phyloP scores from a whole-genome alignment of 805 yeast genomes.

The Kregervanrija fluxuum region DNA sequence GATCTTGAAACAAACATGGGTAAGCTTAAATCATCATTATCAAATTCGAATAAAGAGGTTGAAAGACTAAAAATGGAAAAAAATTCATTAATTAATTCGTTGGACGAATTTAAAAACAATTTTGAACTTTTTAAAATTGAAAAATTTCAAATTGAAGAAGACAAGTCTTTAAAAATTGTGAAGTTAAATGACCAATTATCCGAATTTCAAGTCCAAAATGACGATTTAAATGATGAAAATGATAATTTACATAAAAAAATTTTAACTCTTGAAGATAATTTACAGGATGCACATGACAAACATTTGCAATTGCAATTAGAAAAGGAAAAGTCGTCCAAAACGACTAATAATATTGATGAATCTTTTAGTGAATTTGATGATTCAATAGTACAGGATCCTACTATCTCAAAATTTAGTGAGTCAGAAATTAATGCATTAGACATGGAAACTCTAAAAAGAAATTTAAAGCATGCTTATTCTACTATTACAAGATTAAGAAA shows the following conservation, averaged over 20 bases:
- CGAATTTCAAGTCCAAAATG: conserved; percentile 44
- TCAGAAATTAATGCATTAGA: conserved; percentile 42
- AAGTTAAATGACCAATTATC: conserved; percentile 35
- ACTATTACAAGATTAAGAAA: conserved; percentile 53
- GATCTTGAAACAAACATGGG: conserved; percentile 49
- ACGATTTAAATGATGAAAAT: conserved; percentile 63
- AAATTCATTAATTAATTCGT: conserved; percentile 13
- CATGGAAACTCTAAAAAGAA: conserved; percentile 57
- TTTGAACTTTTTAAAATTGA: conserved; percentile 39
- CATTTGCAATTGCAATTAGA: conserved; percentile 14
- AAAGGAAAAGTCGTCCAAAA: conserved; percentile 9
- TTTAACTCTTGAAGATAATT: conserved; percentile 16
- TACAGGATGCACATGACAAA: conserved; percentile 10
- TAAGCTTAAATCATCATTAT: conserved; percentile 35
- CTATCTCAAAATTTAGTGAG: conserved; percentile 27
- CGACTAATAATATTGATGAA: conserved; percentile 16
- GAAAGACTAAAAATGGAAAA: conserved; percentile 33
- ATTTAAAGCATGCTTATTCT: conserved; percentile 57
- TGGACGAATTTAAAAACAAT: conserved; percentile 35
- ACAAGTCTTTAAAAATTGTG: conserved; percentile 30
- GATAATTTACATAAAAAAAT: conserved; percentile 42
- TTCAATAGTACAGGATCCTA: conserved; percentile 26
- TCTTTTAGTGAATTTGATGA: conserved; percentile 30
- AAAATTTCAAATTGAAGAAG: conserved; percentile 33
- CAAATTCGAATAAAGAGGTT: conserved; percentile 34